phyloP scores from a whole-genome alignment of 2,329 filamentous ascomycete genomes.

The Elsinoe necatrix region DNA sequence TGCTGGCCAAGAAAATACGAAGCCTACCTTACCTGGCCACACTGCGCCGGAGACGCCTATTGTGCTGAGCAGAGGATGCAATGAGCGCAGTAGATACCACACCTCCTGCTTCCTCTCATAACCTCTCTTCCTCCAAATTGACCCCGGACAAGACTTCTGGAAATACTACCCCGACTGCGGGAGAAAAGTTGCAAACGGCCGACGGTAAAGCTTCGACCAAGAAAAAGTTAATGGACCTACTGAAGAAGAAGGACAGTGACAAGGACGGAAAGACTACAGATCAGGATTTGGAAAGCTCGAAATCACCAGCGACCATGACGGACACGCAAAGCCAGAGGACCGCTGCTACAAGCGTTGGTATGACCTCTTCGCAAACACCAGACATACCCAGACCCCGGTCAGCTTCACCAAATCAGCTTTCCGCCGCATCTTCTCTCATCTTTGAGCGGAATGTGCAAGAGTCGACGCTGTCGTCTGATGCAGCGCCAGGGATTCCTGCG shows the following conservation, averaged over 20 bases:
- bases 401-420: slow-evolving; percentile 63
- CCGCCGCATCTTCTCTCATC: slow-evolving; percentile 67
- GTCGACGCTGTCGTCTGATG: slow-evolving; percentile 55
- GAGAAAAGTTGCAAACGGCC: slow-evolving; percentile 5
- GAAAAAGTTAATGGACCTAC: slow-evolving; percentile 3
- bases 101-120: slow-evolving; percentile 9
- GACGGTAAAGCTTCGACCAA: slow-evolving; percentile 8
- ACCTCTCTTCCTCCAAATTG: not conserved
- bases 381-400: slow-evolving; percentile 3
- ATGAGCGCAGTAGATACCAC: slow-evolving; percentile 12
- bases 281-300: not conserved
- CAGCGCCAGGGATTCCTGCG: slow-evolving; percentile 77
- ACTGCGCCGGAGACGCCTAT: not conserved
- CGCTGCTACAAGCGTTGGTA: not conserved
- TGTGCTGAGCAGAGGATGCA: slow-evolving; percentile 10
- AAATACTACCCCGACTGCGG: slow-evolving; percentile 9
- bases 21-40: not conserved
- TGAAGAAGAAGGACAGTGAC: slow-evolving; percentile 2
- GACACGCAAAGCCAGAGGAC: not conserved
- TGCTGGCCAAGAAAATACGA: slow-evolving; percentile 8
- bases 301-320: slow-evolving; percentile 1
- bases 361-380: not conserved
- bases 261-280: not conserved
- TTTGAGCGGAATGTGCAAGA: slow-evolving; percentile 96
- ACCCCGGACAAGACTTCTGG: not conserved